Evolutionary conservation across 2,329 filamentous ascomycete genomes (phyloP).

Genomic region (Colletotrichum camelliae): DNA sequence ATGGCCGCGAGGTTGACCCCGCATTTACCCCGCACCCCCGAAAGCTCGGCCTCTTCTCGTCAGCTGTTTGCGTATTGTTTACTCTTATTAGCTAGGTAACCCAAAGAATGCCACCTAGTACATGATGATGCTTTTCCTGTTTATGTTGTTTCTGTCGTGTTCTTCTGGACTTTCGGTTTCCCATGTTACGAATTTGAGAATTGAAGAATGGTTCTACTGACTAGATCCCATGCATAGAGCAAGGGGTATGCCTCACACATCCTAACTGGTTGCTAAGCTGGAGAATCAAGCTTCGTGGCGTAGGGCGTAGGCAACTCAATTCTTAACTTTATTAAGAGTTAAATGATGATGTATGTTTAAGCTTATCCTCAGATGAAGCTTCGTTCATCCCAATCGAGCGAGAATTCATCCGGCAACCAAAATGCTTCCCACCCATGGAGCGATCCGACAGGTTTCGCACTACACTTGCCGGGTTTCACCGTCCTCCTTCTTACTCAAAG

Average conservation of each 20-base stretch:
- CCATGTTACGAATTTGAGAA: not conserved
- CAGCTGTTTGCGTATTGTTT: not conserved
- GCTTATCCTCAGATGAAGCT: not conserved
- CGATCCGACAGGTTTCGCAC: not conserved
- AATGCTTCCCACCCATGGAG: not conserved
- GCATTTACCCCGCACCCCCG: not conserved
- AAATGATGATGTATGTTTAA: not conserved
- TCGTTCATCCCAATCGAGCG: not conserved
- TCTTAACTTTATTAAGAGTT: not conserved
- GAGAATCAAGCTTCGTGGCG: not conserved
- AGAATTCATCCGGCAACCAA: not conserved
- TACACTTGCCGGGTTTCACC: conserved; percentile 7
- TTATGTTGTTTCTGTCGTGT: not conserved
- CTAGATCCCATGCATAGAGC: not conserved
- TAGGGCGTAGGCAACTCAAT: not conserved
- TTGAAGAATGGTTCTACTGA: not conserved
- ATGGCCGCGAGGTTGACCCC: not conserved
- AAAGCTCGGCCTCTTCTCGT: not conserved
- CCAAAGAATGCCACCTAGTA: not conserved
- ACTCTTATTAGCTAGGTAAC: not conserved
- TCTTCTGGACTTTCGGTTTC: not conserved
- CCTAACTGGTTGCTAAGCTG: not conserved
- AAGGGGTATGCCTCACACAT: not conserved
- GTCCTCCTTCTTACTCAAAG: not conserved
- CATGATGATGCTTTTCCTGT: not conserved